These are phyloP conservation scores for Pseudogymnoascus sp. DNA, from an alignment of 2,329 filamentous ascomycete genomes.

Conservation along the genomic window DNA sequence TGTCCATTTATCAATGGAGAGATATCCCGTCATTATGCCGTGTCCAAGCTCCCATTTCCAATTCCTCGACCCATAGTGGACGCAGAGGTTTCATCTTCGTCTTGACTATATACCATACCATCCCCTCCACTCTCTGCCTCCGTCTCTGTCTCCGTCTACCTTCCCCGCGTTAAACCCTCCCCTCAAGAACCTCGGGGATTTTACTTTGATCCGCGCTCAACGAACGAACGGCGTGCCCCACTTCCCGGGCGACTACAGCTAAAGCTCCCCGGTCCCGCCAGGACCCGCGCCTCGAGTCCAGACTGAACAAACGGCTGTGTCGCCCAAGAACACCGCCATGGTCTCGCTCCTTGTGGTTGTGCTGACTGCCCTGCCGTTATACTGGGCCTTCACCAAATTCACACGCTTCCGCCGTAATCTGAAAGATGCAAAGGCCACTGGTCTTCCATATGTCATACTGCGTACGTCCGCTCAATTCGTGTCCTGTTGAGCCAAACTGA, in stretches of 20 bases:
- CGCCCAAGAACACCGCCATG: conserved; percentile 16
- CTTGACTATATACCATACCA: neutral
- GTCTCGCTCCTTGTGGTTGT: conserved; percentile 18
- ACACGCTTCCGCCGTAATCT: conserved; percentile 38
- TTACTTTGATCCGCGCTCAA: neutral
- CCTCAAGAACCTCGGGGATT: neutral
- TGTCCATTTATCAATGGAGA: neutral
- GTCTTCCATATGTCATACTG: conserved; percentile 44
- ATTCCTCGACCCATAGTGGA: conserved; percentile 4
- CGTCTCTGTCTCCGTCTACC: neutral
- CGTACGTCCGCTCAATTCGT: conserved; percentile 35
- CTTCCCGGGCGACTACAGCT: conserved; percentile 1
- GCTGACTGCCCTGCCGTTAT: conserved; percentile 17
- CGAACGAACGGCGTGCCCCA: neutral
- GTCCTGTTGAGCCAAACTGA: neutral
- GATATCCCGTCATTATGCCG: neutral
- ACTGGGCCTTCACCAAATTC: conserved; percentile 19
- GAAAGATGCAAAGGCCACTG: conserved; percentile 40
- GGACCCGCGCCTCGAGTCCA: neutral
- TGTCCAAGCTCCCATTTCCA: conserved; percentile 1
- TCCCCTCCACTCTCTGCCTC: neutral
- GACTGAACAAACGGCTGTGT: neutral
- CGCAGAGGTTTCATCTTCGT: neutral
- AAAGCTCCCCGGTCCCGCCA: neutral
- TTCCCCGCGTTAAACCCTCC: neutral